Conservation (phyloP, 345 rosid genomes). For the Eucalyptus globulus region DNA sequence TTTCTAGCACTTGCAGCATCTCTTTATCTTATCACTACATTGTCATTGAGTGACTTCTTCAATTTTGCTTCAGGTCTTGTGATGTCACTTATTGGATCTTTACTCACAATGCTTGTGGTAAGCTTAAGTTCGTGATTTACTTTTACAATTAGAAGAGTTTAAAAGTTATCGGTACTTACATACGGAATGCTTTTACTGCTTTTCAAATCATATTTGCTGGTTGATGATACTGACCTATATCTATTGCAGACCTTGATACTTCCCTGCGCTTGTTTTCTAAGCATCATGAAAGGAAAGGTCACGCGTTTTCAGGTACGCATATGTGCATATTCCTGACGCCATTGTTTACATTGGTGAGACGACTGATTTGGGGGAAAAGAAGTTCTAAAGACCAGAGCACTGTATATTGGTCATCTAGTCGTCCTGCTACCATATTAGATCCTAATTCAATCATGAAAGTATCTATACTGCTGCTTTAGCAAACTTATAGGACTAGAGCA, state of each 20-base stretch:
- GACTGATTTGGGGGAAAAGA: neutral
- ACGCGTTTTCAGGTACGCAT: slow-evolving; percentile 42
- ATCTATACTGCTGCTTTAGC: neutral
- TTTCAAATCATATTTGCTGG: neutral
- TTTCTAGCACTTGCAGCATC: neutral
- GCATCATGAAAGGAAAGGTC: slow-evolving; percentile 53
- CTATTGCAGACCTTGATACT: slow-evolving; percentile 72
- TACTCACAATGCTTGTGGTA: slow-evolving; percentile 92
- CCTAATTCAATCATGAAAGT: neutral
- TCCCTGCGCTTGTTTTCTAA: slow-evolving; percentile 85
- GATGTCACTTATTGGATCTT: slow-evolving; percentile 83
- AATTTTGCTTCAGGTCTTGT: slow-evolving; percentile 44
- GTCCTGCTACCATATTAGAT: neutral
- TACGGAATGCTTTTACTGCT: neutral
- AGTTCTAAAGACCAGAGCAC: neutral
- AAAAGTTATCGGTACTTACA: neutral
- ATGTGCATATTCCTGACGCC: neutral
- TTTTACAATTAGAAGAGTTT: neutral
- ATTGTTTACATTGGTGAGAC: neutral
- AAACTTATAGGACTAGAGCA: neutral
- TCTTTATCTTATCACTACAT: neutral
- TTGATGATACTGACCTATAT: neutral
- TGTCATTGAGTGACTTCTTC: neutral
- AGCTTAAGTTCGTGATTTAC: slow-evolving; percentile 1
- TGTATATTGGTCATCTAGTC: neutral